Percentiles rank a stretch among this genome's conserved stretches.
phyloP scores from a whole-genome alignment of 176 grass and related monocot species.

The Chrysopogon serrulatus region DNA sequence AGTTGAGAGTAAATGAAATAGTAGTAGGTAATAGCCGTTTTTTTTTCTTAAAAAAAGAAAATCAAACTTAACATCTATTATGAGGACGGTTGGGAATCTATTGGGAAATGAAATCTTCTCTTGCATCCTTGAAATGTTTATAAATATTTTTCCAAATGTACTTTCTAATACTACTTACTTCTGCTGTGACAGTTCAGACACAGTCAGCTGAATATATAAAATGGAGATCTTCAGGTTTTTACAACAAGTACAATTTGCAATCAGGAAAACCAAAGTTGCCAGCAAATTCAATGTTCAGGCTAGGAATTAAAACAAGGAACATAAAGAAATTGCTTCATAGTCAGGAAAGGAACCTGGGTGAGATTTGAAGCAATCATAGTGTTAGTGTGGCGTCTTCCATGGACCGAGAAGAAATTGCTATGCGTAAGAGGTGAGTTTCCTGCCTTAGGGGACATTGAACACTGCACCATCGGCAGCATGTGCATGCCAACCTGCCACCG shows the following conservation, averaged over 20 bases:
- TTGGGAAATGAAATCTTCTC: background rate
- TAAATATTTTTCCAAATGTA: background rate
- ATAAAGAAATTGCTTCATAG: slow-evolving; percentile 51
- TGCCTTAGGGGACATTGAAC: too few species aligned
- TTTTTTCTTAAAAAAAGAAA: too few species aligned
- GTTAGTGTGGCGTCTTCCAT: background rate
- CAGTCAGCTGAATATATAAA: slow-evolving; percentile 67
- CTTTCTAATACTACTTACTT: slow-evolving; percentile 20
- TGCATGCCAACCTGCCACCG: background rate
- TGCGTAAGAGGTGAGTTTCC: slow-evolving; percentile 15
- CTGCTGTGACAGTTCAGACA: too few species aligned
- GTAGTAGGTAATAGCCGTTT: background rate
- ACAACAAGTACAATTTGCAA: slow-evolving; percentile 14
- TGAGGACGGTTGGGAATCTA: background rate
- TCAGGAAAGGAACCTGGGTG: slow-evolving; percentile 10
- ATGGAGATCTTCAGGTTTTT: slow-evolving; percentile 46
- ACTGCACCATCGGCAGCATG: background rate
- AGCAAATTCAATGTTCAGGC: slow-evolving; percentile 56
- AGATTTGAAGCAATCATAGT: slow-evolving; percentile 4
- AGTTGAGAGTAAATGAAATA: background rate
- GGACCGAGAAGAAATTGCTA: background rate
- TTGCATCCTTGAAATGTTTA: background rate
- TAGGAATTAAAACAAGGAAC: slow-evolving; percentile 73
- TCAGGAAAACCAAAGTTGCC: slow-evolving; percentile 35
- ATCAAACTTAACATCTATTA: background rate